Evolutionary conservation across 2,329 filamentous ascomycete species (phyloP), one percentile per base, ranked within the genome.

Genomic region (Colletotrichum trifolii): DNA sequence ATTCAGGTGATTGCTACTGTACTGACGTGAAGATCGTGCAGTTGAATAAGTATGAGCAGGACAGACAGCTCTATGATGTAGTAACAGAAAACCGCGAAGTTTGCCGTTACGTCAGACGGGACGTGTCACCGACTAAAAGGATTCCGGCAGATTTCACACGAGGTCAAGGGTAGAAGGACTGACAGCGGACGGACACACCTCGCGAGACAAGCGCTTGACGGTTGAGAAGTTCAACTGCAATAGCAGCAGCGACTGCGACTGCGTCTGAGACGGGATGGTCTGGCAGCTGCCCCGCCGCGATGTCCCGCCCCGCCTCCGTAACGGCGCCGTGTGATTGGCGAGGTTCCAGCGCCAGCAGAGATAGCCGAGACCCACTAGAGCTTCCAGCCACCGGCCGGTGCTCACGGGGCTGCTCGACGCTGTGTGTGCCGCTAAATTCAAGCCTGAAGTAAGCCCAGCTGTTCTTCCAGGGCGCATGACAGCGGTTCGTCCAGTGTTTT

Each of bases 341-440:
- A 57, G 58, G 63, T 66, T 66, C 58, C 58, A 66, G 53, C 52
- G 63, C 63, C 63, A 66, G 46, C 43, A 52, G 33, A 38, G 63
- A 63, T 66, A 66, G 52, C 63, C 63, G 63, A 66, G 58, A 66
- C 42, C 63, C 63, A 66, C 63, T 36, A 15, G 40, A 63, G 58
- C 63, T 53, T 43, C 52, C 63, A 66, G 63, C 58, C 52, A 59
- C 53, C 58, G 63, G 59, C 49, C 63, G 58, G 52, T 47, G 58
- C 52, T 46, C 49, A n/a, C 63, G 63, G 58, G 58, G 63, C 42
- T 46, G 25, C 63, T 57, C 52, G 63, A 59, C 52, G 58, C 42
- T 47, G 34, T 9, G 12, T 9, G 9, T 40, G 38, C 38, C 38
- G 38, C 13, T 25, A 25, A 25, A 25, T 25, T 25, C 4, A 25